Conservation (phyloP, 106 monocot genomes). For the Platanthera guangdongensis region DNA sequence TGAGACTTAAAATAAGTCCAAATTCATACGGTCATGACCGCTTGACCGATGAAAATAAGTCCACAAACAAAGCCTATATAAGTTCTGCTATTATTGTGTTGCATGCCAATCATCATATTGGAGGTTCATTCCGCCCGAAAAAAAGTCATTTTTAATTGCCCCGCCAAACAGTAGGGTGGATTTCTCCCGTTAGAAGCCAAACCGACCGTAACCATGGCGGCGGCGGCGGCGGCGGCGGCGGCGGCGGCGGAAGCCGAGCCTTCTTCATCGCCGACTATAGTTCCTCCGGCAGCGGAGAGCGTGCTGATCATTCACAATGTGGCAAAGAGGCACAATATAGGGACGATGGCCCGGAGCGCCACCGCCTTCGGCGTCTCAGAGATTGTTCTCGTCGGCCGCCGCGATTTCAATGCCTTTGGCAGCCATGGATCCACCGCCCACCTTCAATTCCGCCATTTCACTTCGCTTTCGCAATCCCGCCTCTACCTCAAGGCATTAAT, state of each 20-base stretch:
- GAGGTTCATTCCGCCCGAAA: no score
- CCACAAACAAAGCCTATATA: no score
- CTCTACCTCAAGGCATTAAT: constrained; percentile 50
- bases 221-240: no score
- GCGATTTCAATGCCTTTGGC: constrained; percentile 97
- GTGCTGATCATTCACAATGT: constrained; percentile 89
- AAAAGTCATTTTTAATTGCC: no score
- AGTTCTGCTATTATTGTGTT: no score
- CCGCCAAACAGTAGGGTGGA: no score
- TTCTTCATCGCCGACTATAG: constrained; percentile 1
- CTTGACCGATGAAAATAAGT: no score
- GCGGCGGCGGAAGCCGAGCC: background rate
- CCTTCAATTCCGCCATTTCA: constrained; percentile 79
- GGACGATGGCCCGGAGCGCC: constrained; percentile 84
- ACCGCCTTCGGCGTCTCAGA: constrained; percentile 92
- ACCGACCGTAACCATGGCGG: background rate
- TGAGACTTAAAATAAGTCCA: no score
- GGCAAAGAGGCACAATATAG: constrained; percentile 97
- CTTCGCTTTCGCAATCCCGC: constrained; percentile 52
- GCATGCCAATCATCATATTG: no score
- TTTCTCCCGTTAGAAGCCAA: no score
- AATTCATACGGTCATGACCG: no score
- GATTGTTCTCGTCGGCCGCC: constrained; percentile 81
- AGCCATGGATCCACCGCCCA: constrained; percentile 85
- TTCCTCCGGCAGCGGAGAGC: constrained; percentile 29